Base-by-base conservation (phyloP, 768 basidiomycete species). In the Tulasnella sp. region DNA sequence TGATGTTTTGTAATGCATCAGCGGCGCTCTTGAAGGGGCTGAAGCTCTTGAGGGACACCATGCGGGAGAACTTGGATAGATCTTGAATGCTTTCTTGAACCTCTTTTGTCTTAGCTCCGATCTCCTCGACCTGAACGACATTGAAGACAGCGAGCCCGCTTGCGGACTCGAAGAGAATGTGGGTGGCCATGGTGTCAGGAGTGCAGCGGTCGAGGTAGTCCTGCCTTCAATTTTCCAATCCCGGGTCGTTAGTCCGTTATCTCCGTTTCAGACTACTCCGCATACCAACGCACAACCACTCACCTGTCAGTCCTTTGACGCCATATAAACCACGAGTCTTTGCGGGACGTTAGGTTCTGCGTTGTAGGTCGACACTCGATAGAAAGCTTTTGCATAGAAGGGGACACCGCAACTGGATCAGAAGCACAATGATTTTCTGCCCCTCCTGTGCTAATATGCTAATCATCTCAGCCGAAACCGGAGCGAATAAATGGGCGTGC, bases 101-200 rank as follows among this genome's bases (percentile, higher is more conserved):
- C 40, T 88, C 87, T 81, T 87, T 86, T 40, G 92, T 89, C 81
- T 91, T 90, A 70, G 93, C 86, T 29, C 91, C 97, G 82, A 98
- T 91, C 78, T 95, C 90, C 84, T 98, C 97, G 72, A 89, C 86
- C 69, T 94, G 88, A 80, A 92, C 92, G 79, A 91, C 90, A 82
- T 96, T 89, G 83, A 97, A 97, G 75, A 97, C 86, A 72, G 94
- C 94, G 87, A 96, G 96, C 72, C 96, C 96, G 36, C 95, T 95
- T 75, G 96, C 90, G 5, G 93, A 91, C 85, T 98, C 96, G 86
- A 96, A 96, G 76, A 98, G 89, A 77, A 93, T 87, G 84, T 98
- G 95, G 15, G 92, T 93, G 78, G 82, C 82, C 79, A 91, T 86
- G 89, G 91, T 89, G 45, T 42, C 39, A 31, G 31, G 58, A 34